Percentiles rank a stretch among this genome's conserved stretches.
phyloP scores from a whole-genome alignment of 2,329 filamentous ascomycete genomes.

The Claviceps humidiphila region DNA sequence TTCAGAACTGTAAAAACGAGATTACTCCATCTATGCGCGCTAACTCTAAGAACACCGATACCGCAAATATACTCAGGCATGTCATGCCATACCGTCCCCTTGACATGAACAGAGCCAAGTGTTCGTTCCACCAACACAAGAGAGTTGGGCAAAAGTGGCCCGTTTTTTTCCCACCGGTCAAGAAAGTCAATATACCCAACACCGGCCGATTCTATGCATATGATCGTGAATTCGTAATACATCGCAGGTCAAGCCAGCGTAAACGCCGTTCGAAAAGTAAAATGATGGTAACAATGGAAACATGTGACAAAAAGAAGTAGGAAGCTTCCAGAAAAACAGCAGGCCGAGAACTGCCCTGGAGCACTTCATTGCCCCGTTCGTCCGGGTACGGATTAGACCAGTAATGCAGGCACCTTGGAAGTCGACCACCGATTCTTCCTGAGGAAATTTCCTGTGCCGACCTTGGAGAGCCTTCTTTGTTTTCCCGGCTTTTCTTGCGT shows the following conservation, averaged over 20 bases:
- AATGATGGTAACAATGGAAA: no score
- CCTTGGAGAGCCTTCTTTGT: slow-evolving; percentile 20
- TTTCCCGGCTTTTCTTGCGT: slow-evolving; percentile 9
- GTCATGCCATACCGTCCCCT: background rate
- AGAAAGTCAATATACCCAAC: background rate
- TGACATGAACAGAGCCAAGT: background rate
- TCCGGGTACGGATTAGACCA: slow-evolving; percentile 1
- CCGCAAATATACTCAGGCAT: no score
- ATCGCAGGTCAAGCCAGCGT: background rate
- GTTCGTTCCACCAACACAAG: background rate
- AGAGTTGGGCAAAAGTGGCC: background rate
- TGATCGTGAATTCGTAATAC: slow-evolving; percentile 1
- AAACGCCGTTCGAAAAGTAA: background rate
- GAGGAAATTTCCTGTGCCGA: slow-evolving; percentile 10
- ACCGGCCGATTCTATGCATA: background rate
- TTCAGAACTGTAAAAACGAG: background rate
- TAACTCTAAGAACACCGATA: background rate
- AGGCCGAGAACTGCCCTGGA: background rate
- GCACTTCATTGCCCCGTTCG: no score
- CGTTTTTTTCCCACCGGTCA: background rate
- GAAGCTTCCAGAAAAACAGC: background rate
- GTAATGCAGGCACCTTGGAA: slow-evolving; percentile 10
- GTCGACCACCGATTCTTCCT: slow-evolving; percentile 14
- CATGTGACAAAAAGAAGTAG: background rate
- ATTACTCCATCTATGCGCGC: background rate